A percentile compares a stretch with the other conserved stretches of the same genome.
phyloP scores from a whole-genome alignment of 2,329 filamentous ascomycete genomes.

The Trematosphaeria pertusa region DNA sequence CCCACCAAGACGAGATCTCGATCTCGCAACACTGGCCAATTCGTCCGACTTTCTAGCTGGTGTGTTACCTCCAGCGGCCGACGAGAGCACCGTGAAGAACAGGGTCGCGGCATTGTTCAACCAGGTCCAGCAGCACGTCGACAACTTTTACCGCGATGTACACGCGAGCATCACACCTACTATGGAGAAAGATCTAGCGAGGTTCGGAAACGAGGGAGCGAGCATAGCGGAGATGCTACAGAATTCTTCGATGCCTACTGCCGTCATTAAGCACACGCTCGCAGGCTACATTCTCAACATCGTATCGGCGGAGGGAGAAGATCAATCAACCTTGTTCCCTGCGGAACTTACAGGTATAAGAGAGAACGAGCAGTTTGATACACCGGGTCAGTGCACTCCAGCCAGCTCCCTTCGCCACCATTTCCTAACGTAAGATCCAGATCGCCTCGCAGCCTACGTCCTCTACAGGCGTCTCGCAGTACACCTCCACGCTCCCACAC shows the following conservation, averaged over 20 bases:
- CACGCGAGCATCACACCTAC: conserved; percentile 42
- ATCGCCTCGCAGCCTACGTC: conserved; percentile 26
- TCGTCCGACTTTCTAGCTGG: conserved; percentile 23
- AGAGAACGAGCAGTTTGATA: conserved; percentile 10
- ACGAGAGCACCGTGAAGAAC: conserved; percentile 28
- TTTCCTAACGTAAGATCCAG: conserved; percentile 5
- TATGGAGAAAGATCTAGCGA: conserved; percentile 37
- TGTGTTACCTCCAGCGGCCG: conserved; percentile 32
- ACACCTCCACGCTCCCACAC: conserved; percentile 30
- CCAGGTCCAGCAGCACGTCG: conserved; percentile 36
- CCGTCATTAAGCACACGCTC: conserved; percentile 41
- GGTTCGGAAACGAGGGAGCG: conserved; percentile 30
- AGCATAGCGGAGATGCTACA: conserved; percentile 36
- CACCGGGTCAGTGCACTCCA: conserved; percentile 11
- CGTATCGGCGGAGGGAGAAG: conserved; percentile 23
- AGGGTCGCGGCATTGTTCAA: conserved; percentile 32
- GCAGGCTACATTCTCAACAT: conserved; percentile 31
- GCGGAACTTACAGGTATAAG: conserved; percentile 25
- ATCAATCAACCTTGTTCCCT: conserved; percentile 31
- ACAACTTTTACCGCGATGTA: conserved; percentile 43
- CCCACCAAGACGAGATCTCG: conserved; percentile 8
- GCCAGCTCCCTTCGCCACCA: too few relatives aligned
- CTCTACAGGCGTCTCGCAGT: conserved; percentile 36
- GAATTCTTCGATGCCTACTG: conserved; percentile 30
- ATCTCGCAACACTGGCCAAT: conserved; percentile 13